These are phyloP conservation scores for Daedalea quercina DNA, from an alignment of 768 basidiomycete genomes.

Conservation along the genomic window DNA sequence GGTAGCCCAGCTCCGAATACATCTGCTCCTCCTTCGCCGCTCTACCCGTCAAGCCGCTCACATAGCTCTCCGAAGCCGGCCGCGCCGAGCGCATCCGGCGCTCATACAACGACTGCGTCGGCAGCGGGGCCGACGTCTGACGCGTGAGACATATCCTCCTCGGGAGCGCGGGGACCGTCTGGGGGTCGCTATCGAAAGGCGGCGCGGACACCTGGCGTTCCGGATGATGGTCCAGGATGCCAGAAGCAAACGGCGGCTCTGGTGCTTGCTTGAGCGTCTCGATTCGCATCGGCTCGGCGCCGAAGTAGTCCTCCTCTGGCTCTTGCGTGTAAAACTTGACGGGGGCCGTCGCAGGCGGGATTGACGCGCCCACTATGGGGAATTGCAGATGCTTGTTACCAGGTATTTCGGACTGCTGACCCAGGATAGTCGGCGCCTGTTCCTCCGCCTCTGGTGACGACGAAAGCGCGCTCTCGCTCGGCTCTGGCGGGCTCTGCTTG, in stretches of 20 bases:
- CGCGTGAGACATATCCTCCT: constrained; percentile 50
- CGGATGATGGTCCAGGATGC: background rate
- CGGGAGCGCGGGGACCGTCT: constrained; percentile 41
- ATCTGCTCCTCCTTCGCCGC: constrained; percentile 63
- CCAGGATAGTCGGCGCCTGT: background rate
- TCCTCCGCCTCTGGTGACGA: background rate
- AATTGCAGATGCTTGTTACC: background rate
- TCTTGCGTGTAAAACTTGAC: constrained; percentile 9
- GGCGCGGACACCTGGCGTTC: constrained; percentile 23
- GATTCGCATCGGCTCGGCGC: constrained; percentile 8
- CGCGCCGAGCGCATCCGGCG: constrained; percentile 18
- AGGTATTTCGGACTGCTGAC: background rate
- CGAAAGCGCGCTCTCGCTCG: constrained; percentile 2
- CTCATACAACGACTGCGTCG: constrained; percentile 31
- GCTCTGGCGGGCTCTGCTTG: constrained; percentile 21
- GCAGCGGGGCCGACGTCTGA: constrained; percentile 60
- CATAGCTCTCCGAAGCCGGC: constrained; percentile 17
- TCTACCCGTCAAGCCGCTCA: constrained; percentile 33
- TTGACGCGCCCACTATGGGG: constrained; percentile 4
- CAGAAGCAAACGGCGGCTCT: background rate
- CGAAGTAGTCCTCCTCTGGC: constrained; percentile 27
- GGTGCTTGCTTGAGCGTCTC: background rate
- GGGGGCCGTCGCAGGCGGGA: constrained; percentile 25
- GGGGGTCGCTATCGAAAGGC: constrained; percentile 23
- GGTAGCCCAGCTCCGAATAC: constrained; percentile 57